phyloP scores from a whole-genome alignment of 129 eudicot genomes.

The Deinandra increscens region DNA sequence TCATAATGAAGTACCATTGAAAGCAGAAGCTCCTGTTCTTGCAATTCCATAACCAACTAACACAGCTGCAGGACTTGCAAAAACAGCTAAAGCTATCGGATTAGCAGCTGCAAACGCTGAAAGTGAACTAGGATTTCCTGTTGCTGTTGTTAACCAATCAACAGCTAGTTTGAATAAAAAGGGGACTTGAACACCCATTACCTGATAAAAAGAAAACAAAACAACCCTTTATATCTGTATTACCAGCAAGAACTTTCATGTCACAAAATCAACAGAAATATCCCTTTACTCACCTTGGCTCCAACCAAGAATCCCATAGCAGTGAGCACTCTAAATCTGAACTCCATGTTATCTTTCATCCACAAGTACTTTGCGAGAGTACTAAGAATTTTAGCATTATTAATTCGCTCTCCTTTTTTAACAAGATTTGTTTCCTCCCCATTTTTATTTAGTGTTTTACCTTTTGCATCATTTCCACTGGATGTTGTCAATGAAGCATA shows the following conservation, averaged over 20 bases:
- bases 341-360: conserved; percentile 89
- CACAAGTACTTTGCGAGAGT: conserved; percentile 81
- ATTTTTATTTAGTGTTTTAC: conserved; percentile 29
- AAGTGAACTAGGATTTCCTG: conserved; percentile 72
- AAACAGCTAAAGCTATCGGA: conserved; percentile 67
- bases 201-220: conserved; percentile 43
- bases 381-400: conserved; percentile 61
- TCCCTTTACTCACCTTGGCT: conserved; percentile 61
- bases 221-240: conserved; percentile 8
- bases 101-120: conserved; percentile 76
- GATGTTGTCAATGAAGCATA: conserved; percentile 67
- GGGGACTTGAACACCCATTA: conserved; percentile 92
- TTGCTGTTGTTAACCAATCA: conserved; percentile 87
- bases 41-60: conserved; percentile 92
- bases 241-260: neutral
- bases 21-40: conserved; percentile 84
- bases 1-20: conserved; percentile 78
- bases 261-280: neutral
- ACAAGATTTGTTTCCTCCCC: conserved; percentile 27
- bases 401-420: conserved; percentile 44
- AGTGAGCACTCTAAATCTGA: conserved; percentile 73
- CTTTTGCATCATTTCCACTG: conserved; percentile 28
- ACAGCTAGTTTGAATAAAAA: conserved; percentile 92
- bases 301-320: conserved; percentile 84
- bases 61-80: conserved; percentile 89